Evolutionary conservation across 768 basidiomycete species (phyloP).

Genomic region (Podaxis sp.): DNA sequence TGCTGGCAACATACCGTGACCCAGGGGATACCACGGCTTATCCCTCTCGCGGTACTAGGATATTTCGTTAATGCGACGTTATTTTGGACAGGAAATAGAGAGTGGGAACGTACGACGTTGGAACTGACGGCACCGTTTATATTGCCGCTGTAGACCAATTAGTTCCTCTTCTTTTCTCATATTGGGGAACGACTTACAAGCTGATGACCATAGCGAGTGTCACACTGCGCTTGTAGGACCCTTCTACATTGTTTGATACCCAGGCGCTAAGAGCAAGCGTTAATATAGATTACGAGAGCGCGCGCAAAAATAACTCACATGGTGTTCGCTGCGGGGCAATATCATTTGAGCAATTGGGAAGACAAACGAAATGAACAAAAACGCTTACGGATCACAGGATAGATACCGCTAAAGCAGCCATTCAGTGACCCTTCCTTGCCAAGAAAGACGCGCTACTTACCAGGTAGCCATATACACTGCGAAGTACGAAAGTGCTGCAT

Average conservation of each 20-base stretch:
- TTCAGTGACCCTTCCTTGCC: not conserved
- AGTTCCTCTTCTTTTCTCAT: not conserved
- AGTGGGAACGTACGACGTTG: constrained; percentile 58
- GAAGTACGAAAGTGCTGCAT: constrained; percentile 65
- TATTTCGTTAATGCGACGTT: not conserved
- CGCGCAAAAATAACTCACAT: constrained; percentile 37
- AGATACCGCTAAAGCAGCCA: constrained; percentile 57
- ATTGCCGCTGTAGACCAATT: constrained; percentile 49
- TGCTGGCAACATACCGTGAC: constrained; percentile 25
- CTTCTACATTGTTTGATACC: constrained; percentile 73
- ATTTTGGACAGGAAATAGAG: not conserved
- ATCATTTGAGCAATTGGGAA: not conserved
- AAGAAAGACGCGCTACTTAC: constrained; percentile 32
- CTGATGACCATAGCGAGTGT: constrained; percentile 69
- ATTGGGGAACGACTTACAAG: constrained; percentile 35
- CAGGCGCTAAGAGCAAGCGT: constrained; percentile 36
- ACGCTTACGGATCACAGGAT: constrained; percentile 65
- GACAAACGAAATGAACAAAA: not conserved
- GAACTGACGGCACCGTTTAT: constrained; percentile 77
- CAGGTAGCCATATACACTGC: constrained; percentile 71
- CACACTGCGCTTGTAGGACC: constrained; percentile 74
- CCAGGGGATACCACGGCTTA: constrained; percentile 62
- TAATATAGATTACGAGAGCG: not conserved
- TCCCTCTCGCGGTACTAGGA: constrained; percentile 61
- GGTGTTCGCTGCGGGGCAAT: constrained; percentile 50